A percentile compares a stretch with the other conserved stretches of the same genome.
Conservation (phyloP, 2,329 filamentous ascomycete species). For the Trichoderma afroharzianum region DNA sequence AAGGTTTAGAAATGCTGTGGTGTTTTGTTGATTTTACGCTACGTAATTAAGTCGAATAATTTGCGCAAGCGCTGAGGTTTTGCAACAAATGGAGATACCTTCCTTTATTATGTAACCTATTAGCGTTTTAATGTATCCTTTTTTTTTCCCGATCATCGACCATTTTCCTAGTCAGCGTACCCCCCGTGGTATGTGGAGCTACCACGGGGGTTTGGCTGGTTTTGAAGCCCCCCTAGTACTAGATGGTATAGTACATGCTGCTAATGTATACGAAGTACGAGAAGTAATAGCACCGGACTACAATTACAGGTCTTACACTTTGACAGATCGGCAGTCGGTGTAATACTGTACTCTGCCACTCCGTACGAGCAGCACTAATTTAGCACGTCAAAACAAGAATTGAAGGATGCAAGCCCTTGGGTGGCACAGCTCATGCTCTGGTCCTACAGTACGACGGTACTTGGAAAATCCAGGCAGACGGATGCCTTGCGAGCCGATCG, state of each 20-base stretch:
- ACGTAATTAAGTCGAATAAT: too few relatives aligned
- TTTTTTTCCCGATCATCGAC: too few relatives aligned
- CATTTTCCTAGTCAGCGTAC: too few relatives aligned
- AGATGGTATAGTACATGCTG: neutral
- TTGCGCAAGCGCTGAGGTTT: too few relatives aligned
- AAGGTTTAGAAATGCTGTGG: too few relatives aligned
- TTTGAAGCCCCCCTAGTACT: too few relatives aligned
- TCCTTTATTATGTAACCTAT: too few relatives aligned
- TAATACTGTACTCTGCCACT: neutral
- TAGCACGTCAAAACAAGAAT: neutral
- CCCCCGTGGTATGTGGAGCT: too few relatives aligned
- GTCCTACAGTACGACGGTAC: neutral
- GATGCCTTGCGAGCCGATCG: neutral
- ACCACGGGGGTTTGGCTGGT: too few relatives aligned
- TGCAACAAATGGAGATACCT: too few relatives aligned
- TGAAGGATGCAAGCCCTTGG: neutral
- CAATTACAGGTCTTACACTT: neutral
- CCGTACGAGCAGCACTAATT: neutral
- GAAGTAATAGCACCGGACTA: neutral
- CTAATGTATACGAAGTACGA: neutral
- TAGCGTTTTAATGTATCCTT: too few relatives aligned
- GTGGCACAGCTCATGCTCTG: neutral
- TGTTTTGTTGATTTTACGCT: too few relatives aligned
- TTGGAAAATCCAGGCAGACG: neutral
- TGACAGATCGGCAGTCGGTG: constrained; percentile 12